Evolutionary conservation across 2,329 filamentous ascomycete genomes (phyloP).

Genomic region (Aspergillus amoenus): DNA sequence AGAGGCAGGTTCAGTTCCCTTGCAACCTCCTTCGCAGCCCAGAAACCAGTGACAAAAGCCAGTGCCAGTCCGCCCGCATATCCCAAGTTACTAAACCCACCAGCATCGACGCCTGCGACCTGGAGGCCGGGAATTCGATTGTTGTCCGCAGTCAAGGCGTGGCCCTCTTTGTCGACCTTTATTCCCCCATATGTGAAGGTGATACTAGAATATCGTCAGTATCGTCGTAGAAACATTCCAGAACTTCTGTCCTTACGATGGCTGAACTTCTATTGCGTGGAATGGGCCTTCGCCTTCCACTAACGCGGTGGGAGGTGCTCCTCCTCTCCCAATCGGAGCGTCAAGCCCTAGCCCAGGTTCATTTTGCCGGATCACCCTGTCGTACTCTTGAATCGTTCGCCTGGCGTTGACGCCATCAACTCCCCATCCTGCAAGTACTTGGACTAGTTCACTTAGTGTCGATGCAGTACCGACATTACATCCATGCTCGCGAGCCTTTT

Average conservation of each 20-base stretch:
- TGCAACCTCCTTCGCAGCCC: slow-evolving; percentile 22
- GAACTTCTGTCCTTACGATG: slow-evolving; percentile 20
- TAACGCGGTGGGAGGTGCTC: slow-evolving; percentile 17
- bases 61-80: slow-evolving; percentile 29
- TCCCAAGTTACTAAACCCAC: slow-evolving; percentile 26
- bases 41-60: slow-evolving; percentile 29
- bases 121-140: slow-evolving; percentile 20
- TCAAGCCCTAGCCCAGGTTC: slow-evolving; percentile 15
- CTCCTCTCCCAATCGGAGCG: slow-evolving; percentile 15
- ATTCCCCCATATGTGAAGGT: slow-evolving; percentile 31
- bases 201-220: slow-evolving; percentile 16
- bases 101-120: slow-evolving; percentile 27
- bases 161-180: slow-evolving; percentile 22
- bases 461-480: slow-evolving; percentile 26
- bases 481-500: slow-evolving; percentile 25
- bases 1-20: slow-evolving; percentile 17
- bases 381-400: slow-evolving; percentile 24
- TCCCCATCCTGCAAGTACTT: slow-evolving; percentile 20
- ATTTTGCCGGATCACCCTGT: slow-evolving; percentile 14
- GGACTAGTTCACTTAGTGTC: slow-evolving; percentile 15
- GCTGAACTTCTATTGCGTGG: slow-evolving; percentile 29
- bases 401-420: slow-evolving; percentile 19
- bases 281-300: slow-evolving; percentile 27
- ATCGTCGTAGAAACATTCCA: neutral
- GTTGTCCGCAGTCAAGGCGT: slow-evolving; percentile 24